Evolutionary conservation across 257 asterid genomes (phyloP).

Genomic region (Datura wrightii): DNA sequence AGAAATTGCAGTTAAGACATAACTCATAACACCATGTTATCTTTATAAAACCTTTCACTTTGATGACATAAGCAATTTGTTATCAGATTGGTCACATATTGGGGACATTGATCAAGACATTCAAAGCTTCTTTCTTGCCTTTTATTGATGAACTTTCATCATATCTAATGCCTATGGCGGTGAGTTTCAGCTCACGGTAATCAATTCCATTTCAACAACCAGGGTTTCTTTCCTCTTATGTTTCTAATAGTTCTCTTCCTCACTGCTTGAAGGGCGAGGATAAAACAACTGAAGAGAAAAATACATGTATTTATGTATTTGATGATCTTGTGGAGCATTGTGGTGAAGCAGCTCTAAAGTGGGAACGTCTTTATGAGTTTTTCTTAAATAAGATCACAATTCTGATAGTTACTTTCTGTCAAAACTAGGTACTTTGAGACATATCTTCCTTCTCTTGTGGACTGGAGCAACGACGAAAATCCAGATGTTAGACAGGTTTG

Average conservation of each 20-base stretch:
- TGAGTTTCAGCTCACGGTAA: conserved; percentile 45
- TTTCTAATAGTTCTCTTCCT: background rate
- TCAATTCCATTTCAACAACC: background rate
- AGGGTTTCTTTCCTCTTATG: background rate
- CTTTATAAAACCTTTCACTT: background rate
- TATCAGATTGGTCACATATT: conserved; percentile 77
- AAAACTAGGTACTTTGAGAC: conserved; percentile 67
- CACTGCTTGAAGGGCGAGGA: conserved; percentile 70
- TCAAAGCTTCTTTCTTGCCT: conserved; percentile 83
- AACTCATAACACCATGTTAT: background rate
- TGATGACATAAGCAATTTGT: background rate
- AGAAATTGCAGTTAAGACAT: background rate
- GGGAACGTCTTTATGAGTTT: conserved; percentile 32
- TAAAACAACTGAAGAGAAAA: conserved; percentile 87
- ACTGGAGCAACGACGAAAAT: conserved; percentile 88
- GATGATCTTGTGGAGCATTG: conserved; percentile 96
- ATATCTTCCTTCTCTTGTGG: conserved; percentile 55
- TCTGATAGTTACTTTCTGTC: conserved; percentile 24
- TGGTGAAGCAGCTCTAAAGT: conserved; percentile 80
- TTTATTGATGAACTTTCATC: conserved; percentile 85
- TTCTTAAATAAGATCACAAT: conserved; percentile 29
- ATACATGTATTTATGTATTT: conserved; percentile 83
- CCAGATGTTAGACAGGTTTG: conserved; percentile 89
- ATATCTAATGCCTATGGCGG: conserved; percentile 93
- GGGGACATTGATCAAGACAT: conserved; percentile 85